A percentile compares a stretch with the other conserved stretches of the same genome.
phyloP scores from a whole-genome alignment of 2,329 filamentous ascomycete genomes.

The Fusarium sp. region DNA sequence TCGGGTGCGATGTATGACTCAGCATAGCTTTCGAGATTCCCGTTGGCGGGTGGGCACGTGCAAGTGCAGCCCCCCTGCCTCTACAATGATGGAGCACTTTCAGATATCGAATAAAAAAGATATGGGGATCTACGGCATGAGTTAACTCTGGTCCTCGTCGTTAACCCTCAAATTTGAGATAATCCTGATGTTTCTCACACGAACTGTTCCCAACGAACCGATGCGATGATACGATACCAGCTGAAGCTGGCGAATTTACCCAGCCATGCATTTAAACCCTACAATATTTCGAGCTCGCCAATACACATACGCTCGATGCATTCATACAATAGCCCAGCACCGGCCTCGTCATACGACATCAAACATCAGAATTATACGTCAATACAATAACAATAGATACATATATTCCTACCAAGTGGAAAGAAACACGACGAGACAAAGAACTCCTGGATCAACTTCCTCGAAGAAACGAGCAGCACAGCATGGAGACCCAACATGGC shows the following conservation, averaged over 20 bases:
- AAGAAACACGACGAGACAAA: slow-evolving; percentile 3
- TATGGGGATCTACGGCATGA: slow-evolving; percentile 8
- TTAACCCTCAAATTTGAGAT: not conserved
- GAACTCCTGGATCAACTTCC: slow-evolving; percentile 10
- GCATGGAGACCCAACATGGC: slow-evolving; percentile 35
- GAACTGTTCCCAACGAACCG: not conserved
- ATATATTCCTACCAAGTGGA: slow-evolving; percentile 16
- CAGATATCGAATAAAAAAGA: slow-evolving; percentile 30
- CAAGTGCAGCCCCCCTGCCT: slow-evolving; percentile 2
- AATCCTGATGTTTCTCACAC: slow-evolving; percentile 11
- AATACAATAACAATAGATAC: slow-evolving; percentile 1
- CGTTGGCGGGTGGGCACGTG: slow-evolving; percentile 43
- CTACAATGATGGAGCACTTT: slow-evolving; percentile 9
- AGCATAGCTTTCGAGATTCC: slow-evolving; percentile 44
- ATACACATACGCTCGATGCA: slow-evolving; percentile 16
- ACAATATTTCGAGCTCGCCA: slow-evolving; percentile 30
- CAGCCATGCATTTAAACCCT: slow-evolving; percentile 49
- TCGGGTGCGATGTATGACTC: slow-evolving; percentile 50
- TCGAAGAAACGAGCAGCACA: not conserved
- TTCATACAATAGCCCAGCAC: slow-evolving; percentile 6
- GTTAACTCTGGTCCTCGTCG: not conserved
- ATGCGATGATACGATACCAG: slow-evolving; percentile 42
- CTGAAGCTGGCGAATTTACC: slow-evolving; percentile 36
- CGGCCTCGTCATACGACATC: slow-evolving; percentile 34
- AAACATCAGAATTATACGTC: slow-evolving; percentile 19